Evolutionary conservation across 2,329 filamentous ascomycete genomes (phyloP).

Genomic region (Colletotrichum phormii): DNA sequence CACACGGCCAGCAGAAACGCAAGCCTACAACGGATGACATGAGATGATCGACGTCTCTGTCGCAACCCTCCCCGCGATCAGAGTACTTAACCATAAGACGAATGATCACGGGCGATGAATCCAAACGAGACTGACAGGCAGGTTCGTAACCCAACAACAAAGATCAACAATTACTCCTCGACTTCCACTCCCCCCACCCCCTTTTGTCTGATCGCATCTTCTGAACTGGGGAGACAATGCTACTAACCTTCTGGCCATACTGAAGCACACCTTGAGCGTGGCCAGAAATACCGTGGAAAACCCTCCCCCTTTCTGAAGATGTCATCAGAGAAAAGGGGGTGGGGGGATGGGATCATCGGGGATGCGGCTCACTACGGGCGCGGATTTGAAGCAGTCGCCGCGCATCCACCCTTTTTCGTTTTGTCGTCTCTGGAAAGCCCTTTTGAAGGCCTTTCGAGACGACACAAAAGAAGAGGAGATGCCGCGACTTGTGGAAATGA

Average conservation of each 20-base stretch:
- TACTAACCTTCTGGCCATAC: not conserved
- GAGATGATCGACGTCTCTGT: not conserved
- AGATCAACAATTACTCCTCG: constrained; percentile 47
- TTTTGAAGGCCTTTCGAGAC: not conserved
- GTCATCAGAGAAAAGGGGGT: not conserved
- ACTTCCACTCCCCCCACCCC: not conserved
- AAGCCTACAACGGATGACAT: not conserved
- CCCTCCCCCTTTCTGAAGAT: not conserved
- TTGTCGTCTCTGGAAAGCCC: too few relatives aligned
- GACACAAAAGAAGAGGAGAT: constrained; percentile 50
- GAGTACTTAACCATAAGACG: constrained; percentile 27
- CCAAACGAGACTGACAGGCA: constrained; percentile 41
- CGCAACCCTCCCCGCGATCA: not conserved
- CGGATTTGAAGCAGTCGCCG: constrained; percentile 66
- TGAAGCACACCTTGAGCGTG: not conserved
- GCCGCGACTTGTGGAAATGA: constrained; percentile 61
- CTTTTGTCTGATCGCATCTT: not conserved
- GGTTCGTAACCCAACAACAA: constrained; percentile 50
- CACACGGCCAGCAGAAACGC: constrained; percentile 39
- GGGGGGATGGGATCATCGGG: constrained; percentile 40
- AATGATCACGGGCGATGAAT: constrained; percentile 30
- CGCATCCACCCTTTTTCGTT: constrained; percentile 62
- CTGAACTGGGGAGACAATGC: not conserved
- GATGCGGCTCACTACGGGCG: constrained; percentile 88
- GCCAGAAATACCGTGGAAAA: not conserved